Base-by-base conservation (phyloP, 768 basidiomycete genomes). In the Trametes maxima region DNA sequence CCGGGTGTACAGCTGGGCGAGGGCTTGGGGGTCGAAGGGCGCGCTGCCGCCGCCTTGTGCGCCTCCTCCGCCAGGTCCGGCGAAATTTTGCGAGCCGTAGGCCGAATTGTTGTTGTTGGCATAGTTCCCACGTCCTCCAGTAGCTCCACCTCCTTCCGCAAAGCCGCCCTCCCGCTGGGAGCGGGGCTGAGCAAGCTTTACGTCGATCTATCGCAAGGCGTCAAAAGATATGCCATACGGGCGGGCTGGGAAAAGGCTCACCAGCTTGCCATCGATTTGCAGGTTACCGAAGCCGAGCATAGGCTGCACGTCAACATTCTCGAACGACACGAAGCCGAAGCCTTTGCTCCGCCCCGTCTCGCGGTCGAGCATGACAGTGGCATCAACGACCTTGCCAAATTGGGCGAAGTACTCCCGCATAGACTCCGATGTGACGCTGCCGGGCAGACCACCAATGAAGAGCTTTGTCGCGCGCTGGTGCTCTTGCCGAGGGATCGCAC, bases 321-420 rank as follows among this genome's bases (percentile, higher is more conserved):
- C 90, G 70, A 98, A 96, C 0, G 94, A 96, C 12, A 98, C 93
- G 71, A 99, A 99, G 0, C 95, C 97, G 66, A 99, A 99, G 13
- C 97, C 97, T 74, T 98, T 97, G 76, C 92, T 95, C 50, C 94
- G 78, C 24, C 92, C 90, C 3, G 94, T 95, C 74, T 98, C 95
- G 45, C 94, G 89, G 76, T 99, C 97, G 67, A 97, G 82, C 97
- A 98, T 99, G 67, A 99, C 94, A 0, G 96, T 98, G 46, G 96
- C 95, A 73, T 99, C 96, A 69, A 97, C 90, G 65, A 99, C 95
- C 66, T 88, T 89, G 62, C 97, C 97, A 67, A 91, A 98, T 72
- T 95, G 90, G 44, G 88, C 87, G 76, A 98, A 96, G 78, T 92
- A 98, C 54, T 87, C 86, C 65, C 91, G 87, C 88, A 98, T 92